Base-by-base conservation (phyloP, 2,329 filamentous ascomycete species). In the Botrytis paeoniae region DNA sequence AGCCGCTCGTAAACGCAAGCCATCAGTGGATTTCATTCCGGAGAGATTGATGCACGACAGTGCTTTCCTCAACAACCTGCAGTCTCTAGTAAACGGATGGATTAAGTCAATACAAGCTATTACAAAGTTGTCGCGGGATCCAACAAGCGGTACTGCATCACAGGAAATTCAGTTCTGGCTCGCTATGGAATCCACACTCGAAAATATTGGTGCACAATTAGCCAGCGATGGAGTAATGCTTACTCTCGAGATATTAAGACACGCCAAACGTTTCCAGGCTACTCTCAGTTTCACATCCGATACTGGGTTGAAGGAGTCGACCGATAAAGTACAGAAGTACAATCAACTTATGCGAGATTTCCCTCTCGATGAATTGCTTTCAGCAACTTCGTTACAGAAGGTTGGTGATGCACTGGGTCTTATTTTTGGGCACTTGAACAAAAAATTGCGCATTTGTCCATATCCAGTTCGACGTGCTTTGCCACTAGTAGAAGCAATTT, bases 131-230 rank as follows among this genome's bases (percentile, higher is more conserved):
- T 93, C 94, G 59, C 91, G 94, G 79, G 96, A 99, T 78, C 90
- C 93, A 0, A 85, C 86, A 7, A 88, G 79, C 85, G 87, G 90
- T 45, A 97, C 94, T 35, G 96, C 96, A 45, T 95, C 93, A 73
- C 96, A 98, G 82, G 96, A 99, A 82, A 97, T 99, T 82, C 98
- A 98, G 82, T 99, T 99, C 81, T 99, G 96, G 96, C 83, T 99
- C 69, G 97, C 94, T 2, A 97, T 99, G 93, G 97, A 99, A 82
- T 92, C 92, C 25, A 93, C 95, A 7, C 84, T 99, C 76, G 95
- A 98, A 81, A 92, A 92, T 41, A 97, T 99, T 74, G 95, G 98
- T 81, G 89, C 87, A 59, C 95, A 98, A 82, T 87, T 99, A 73
- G 88, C 91, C 75, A 94, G 95, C 76, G 93, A 97, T 72, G 96